Percentiles rank a stretch among this genome's conserved stretches.
Evolutionary conservation across 2,329 filamentous ascomycete species (phyloP).

Genomic region (Ascomycota sp.): DNA sequence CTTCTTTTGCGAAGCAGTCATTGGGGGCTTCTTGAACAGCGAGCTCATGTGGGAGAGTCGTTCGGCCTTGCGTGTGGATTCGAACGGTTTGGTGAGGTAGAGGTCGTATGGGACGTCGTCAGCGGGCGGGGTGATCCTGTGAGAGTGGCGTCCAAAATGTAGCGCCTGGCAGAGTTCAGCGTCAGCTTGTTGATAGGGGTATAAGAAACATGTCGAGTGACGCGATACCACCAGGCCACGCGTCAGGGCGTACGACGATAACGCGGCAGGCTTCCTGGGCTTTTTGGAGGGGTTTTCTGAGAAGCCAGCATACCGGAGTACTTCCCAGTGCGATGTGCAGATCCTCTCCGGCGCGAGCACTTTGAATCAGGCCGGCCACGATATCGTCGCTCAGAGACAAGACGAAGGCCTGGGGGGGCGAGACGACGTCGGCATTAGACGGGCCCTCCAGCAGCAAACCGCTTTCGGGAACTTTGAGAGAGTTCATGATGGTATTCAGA

Average conservation of each 20-base stretch:
- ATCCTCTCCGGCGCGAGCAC: conserved; percentile 32
- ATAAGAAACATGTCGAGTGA: too few species aligned
- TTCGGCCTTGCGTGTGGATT: conserved; percentile 23
- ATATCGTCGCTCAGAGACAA: conserved; percentile 35
- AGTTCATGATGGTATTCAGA: conserved; percentile 28
- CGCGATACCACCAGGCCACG: too few species aligned
- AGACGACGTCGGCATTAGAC: conserved; percentile 18
- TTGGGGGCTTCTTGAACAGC: conserved; percentile 23
- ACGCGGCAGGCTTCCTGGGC: not conserved
- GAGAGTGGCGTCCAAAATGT: conserved; percentile 28
- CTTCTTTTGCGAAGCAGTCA: conserved; percentile 3
- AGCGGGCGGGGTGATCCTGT: conserved; percentile 22
- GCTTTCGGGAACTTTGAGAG: conserved; percentile 33
- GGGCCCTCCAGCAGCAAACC: conserved; percentile 36
- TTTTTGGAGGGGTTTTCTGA: not conserved
- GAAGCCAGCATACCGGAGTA: conserved; percentile 25
- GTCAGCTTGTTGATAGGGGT: too few species aligned
- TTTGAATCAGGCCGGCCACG: conserved; percentile 42
- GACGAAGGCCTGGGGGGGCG: conserved; percentile 35
- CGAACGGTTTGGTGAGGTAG: conserved; percentile 31
- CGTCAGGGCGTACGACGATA: too few species aligned
- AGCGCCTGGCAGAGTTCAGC: conserved; percentile 21
- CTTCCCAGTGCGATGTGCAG: conserved; percentile 37
- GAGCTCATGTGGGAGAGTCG: conserved; percentile 30
- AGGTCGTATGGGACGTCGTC: conserved; percentile 33